A percentile compares a stretch with the other conserved stretches of the same genome.
Evolutionary conservation across 1,284 basidiomycete species (phyloP).

Genomic region (Moniliella sp.): DNA sequence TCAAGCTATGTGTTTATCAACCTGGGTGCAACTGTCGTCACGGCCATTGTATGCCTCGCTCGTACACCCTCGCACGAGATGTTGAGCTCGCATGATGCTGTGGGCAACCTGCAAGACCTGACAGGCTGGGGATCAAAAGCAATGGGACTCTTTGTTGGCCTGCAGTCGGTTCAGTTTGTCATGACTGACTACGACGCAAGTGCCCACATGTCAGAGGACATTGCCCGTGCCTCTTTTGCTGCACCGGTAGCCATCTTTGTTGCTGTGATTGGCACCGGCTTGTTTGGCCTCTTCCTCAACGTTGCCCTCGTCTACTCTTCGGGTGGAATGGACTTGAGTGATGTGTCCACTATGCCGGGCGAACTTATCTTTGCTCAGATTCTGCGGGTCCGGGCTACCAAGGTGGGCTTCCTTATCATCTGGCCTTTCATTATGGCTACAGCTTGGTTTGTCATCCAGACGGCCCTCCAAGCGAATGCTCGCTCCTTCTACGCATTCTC

Average conservation of each 20-base stretch:
- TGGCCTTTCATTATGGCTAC: constrained; percentile 30
- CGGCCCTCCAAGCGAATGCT: constrained; percentile 60
- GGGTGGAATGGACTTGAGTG: constrained; percentile 18
- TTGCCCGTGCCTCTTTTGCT: constrained; percentile 64
- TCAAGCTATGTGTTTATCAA: constrained; percentile 68
- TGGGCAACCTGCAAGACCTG: constrained; percentile 44
- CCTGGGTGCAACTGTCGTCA: constrained; percentile 42
- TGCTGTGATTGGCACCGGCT: constrained; percentile 42
- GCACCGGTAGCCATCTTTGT: constrained; percentile 56
- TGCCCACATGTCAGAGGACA: constrained; percentile 79
- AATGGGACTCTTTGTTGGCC: constrained; percentile 62
- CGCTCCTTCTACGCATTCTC: constrained; percentile 73
- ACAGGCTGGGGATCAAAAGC: constrained; percentile 61
- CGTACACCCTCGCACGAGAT: constrained; percentile 50
- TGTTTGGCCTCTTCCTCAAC: constrained; percentile 30
- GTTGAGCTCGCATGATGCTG: constrained; percentile 52
- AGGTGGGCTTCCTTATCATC: constrained; percentile 47
- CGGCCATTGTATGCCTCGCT: constrained; percentile 64
- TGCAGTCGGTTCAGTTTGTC: constrained; percentile 59
- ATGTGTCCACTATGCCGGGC: constrained; percentile 19
- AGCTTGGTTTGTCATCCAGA: constrained; percentile 35
- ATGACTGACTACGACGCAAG: too few species aligned
- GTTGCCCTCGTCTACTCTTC: constrained; percentile 56
- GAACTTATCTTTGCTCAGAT: constrained; percentile 29
- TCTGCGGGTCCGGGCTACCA: constrained; percentile 17